Conservation (phyloP, 495 filamentous ascomycete genomes). For the Neurospora sp. region DNA sequence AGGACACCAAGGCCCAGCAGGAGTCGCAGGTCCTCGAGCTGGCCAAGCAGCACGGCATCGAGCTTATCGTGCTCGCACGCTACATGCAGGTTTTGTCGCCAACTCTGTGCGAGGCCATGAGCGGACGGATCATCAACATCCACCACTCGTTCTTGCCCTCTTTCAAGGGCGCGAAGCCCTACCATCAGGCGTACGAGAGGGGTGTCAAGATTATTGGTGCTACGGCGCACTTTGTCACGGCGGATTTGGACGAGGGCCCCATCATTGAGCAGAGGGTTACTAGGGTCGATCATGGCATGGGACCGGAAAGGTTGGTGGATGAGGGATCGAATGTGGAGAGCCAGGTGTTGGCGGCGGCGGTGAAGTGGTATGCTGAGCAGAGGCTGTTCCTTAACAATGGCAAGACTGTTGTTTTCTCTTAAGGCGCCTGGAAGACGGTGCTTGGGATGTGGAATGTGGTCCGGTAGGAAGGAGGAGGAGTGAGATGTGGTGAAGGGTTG, state of each 20-base stretch:
- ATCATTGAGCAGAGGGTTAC: constrained; percentile 71
- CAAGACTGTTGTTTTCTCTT: constrained; percentile 62
- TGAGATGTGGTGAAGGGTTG: not conserved
- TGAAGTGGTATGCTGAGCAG: constrained; percentile 64
- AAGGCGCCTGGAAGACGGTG: constrained; percentile 4
- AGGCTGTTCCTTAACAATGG: constrained; percentile 60
- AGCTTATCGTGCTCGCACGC: constrained; percentile 65
- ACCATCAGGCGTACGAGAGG: constrained; percentile 68
- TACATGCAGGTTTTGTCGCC: constrained; percentile 78
- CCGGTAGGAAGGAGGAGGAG: not conserved
- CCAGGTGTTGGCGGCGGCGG: constrained; percentile 58
- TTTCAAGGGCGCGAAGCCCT: constrained; percentile 74
- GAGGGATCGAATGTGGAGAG: constrained; percentile 69
- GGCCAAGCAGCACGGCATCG: constrained; percentile 50
- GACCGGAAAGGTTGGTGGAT: constrained; percentile 57
- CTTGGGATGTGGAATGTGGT: not conserved
- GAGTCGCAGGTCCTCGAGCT: constrained; percentile 56
- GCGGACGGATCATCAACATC: constrained; percentile 70
- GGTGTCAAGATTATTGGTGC: constrained; percentile 75
- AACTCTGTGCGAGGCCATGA: constrained; percentile 59
- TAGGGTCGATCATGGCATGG: constrained; percentile 58
- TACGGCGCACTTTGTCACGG: constrained; percentile 67
- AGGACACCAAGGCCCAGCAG: constrained; percentile 57
- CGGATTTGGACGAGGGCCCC: constrained; percentile 64
- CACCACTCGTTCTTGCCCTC: constrained; percentile 70